Conservation (phyloP, 805 yeast genomes). For the Saccharomycopsis olivae region DNA sequence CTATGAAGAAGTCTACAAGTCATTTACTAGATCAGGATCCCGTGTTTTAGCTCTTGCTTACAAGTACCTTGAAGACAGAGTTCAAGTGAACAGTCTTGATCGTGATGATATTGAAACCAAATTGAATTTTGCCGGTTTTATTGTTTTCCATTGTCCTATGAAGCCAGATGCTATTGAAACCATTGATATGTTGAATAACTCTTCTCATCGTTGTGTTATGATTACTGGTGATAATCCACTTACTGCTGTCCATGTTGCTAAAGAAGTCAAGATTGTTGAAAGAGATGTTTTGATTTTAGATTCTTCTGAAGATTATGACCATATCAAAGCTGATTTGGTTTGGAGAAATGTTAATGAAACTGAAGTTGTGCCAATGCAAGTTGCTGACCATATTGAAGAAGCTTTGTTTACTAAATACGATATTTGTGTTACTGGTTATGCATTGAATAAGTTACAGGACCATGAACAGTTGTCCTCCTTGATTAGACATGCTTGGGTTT, state of each 20-base stretch:
- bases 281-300: slow-evolving; percentile 81
- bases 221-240: slow-evolving; percentile 98
- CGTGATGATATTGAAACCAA: slow-evolving; percentile 71
- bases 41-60: slow-evolving; percentile 94
- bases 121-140: slow-evolving; percentile 78
- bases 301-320: slow-evolving; percentile 55
- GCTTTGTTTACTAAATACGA: slow-evolving; percentile 58
- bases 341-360: slow-evolving; percentile 85
- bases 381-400: slow-evolving; percentile 38
- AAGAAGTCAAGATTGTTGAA: slow-evolving; percentile 79
- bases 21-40: slow-evolving; percentile 90
- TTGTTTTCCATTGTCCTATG: slow-evolving; percentile 95
- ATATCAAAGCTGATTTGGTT: slow-evolving; percentile 43
- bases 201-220: slow-evolving; percentile 93
- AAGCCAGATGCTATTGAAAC: slow-evolving; percentile 88
- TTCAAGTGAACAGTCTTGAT: slow-evolving; percentile 45
- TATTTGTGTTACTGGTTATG: slow-evolving; percentile 89
- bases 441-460: slow-evolving; percentile 53
- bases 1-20: slow-evolving; percentile 79
- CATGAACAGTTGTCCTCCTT: slow-evolving; percentile 64
- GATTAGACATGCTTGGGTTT: slow-evolving; percentile 89
- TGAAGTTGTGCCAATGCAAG: slow-evolving; percentile 53
- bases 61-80: slow-evolving; percentile 48
- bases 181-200: slow-evolving; percentile 84
- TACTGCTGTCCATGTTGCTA: slow-evolving; percentile 96